Conservation (phyloP, 352 stramenopile species). For the Thalassiosira hispida region DNA sequence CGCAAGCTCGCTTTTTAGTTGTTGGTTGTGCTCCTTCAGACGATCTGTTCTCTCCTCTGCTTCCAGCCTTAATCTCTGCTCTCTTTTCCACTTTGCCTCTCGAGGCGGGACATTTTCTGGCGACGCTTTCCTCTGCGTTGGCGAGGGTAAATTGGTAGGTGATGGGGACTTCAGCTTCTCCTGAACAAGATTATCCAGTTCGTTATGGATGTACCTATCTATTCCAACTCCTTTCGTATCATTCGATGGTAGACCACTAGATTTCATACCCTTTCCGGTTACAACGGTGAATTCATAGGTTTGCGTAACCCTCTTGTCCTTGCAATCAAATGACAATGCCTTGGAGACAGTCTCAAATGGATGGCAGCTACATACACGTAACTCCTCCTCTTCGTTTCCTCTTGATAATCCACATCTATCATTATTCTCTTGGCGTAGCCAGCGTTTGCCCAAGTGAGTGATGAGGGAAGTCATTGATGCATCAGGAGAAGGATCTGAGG, state of each 20-base stretch:
- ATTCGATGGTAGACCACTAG: conserved; percentile 14
- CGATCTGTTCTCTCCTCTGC: no score
- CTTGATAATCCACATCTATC: conserved; percentile 11
- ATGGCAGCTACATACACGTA: conserved; percentile 30
- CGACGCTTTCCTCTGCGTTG: background rate
- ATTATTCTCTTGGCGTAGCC: conserved; percentile 13
- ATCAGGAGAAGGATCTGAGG: background rate
- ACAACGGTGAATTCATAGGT: conserved; percentile 31
- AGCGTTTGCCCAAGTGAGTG: conserved; percentile 7
- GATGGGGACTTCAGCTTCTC: conserved; percentile 18
- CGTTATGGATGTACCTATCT: conserved; percentile 13
- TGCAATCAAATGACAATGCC: background rate
- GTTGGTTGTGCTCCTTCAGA: conserved; percentile 14
- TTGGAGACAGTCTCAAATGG: conserved; percentile 26
- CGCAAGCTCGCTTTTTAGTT: conserved; percentile 19
- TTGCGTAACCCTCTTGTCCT: conserved; percentile 7
- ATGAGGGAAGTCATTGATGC: background rate
- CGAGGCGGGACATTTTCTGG: background rate
- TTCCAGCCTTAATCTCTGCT: no score
- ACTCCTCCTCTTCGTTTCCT: background rate
- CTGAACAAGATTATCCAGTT: conserved; percentile 6
- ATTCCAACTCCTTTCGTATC: conserved; percentile 24
- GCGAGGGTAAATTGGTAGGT: background rate
- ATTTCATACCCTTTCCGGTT: conserved; percentile 22
- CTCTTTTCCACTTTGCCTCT: background rate